Conservation (phyloP, 352 stramenopile species). For the Pythium periplocum region DNA sequence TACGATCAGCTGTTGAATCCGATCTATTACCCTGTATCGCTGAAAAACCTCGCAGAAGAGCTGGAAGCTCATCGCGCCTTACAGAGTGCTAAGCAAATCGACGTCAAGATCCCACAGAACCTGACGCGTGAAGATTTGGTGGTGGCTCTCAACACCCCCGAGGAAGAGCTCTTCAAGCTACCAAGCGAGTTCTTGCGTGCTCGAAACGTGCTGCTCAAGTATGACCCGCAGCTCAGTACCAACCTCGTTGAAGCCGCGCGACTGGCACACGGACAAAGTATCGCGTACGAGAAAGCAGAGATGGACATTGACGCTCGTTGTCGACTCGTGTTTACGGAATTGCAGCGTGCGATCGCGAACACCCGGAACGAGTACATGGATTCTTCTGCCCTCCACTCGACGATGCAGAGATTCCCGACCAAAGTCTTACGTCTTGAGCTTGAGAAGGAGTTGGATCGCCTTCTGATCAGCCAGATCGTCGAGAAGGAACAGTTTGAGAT, state of each 20-base stretch:
- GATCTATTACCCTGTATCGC: slow-evolving; percentile 52
- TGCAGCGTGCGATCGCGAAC: slow-evolving; percentile 85
- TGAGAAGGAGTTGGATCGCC: slow-evolving; percentile 87
- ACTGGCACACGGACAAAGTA: slow-evolving; percentile 30
- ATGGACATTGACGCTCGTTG: slow-evolving; percentile 86
- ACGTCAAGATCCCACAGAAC: slow-evolving; percentile 24
- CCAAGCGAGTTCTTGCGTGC: slow-evolving; percentile 47
- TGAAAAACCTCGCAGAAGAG: slow-evolving; percentile 32
- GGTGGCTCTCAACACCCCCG: slow-evolving; percentile 47
- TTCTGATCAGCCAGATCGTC: slow-evolving; percentile 84
- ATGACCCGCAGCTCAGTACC: slow-evolving; percentile 40
- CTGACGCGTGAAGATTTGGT: slow-evolving; percentile 61
- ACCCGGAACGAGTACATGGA: slow-evolving; percentile 88
- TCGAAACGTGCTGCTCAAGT: slow-evolving; percentile 60
- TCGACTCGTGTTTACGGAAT: slow-evolving; percentile 83
- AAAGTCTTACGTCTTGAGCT: slow-evolving; percentile 86
- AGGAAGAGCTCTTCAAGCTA: slow-evolving; percentile 73
- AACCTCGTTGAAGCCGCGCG: slow-evolving; percentile 44
- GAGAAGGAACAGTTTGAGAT: slow-evolving; percentile 65
- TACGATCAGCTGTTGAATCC: slow-evolving; percentile 74
- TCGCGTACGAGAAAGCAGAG: slow-evolving; percentile 37
- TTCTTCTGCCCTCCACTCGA: slow-evolving; percentile 84
- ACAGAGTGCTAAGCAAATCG: slow-evolving; percentile 1
- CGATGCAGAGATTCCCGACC: slow-evolving; percentile 87
- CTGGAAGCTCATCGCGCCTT: neutral